Base-by-base conservation (phyloP, 2,329 filamentous ascomycete genomes). In the Ceratocystis cacaofunesta region DNA sequence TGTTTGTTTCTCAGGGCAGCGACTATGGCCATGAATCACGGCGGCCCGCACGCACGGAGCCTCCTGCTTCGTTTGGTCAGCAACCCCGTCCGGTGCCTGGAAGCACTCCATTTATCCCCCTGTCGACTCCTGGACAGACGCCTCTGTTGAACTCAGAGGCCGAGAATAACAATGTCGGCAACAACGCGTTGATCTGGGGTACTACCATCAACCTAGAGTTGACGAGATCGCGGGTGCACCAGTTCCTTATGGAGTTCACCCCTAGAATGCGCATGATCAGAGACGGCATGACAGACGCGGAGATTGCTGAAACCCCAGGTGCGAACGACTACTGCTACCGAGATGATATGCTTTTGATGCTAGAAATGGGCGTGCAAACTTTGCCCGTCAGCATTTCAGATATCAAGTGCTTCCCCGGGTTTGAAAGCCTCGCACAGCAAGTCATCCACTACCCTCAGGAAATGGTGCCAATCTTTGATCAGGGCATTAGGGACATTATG, bases 391-490 rank as follows among this genome's bases (percentile, higher is more conserved):
- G 99, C 73, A 85, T 92, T 64, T 85, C 85, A 66, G 95, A 99
- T 71, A 80, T 99, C 67, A 95, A 95, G 73, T 82, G 92, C 12
- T 99, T 96, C 73, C 94, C 95, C 2, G 86, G 90, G 0, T 97
- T 94, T 0, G 80, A 87, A 70, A 97, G 97, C 77, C 79, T 99
- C 65, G 97, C 91, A 89, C 89, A 97, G 74, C 95, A 99, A 75
- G 80, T 95, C 66, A 90, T 95, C 73, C 87, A 89, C 15, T 99
- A 96, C 72, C 94, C 94, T 0, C 91, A 94, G 72, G 94, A 99
- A 80, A 92, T 99, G 64, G 88, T 99, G 57, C 92, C 92, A 2
- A 81, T 97, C 60, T 96, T 99, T 88, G 95, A 99, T 80, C 90
- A 95, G 74, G 86, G 86, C 5, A 84, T 96, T 62, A 95, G 96